Evolutionary conservation across 371 early-diverging fungal species (phyloP).

Genomic region (Mortierella sp.): DNA sequence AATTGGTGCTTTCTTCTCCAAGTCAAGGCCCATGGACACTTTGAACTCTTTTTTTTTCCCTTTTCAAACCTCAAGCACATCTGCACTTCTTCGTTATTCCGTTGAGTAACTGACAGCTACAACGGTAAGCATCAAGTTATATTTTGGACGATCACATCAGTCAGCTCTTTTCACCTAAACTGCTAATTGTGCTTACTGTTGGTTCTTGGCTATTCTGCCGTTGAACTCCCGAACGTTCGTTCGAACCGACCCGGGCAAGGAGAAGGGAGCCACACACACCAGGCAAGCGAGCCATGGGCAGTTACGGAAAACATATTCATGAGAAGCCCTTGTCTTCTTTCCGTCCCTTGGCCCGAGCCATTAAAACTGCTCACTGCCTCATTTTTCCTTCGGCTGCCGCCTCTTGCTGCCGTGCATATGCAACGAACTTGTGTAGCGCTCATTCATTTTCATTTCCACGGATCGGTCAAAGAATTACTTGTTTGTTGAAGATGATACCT

Average conservation of each 20-base stretch:
- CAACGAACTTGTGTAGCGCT: background rate
- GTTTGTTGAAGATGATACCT: background rate
- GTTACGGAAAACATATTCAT: background rate
- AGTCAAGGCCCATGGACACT: background rate
- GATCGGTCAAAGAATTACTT: background rate
- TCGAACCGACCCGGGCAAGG: constrained; percentile 5
- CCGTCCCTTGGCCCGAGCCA: background rate
- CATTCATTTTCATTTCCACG: background rate
- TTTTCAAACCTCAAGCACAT: background rate
- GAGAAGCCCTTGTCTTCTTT: background rate
- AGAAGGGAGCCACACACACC: background rate
- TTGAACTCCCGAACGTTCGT: background rate
- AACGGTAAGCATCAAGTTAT: background rate
- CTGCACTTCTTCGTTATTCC: background rate
- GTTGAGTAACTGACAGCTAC: background rate
- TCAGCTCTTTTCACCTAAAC: background rate
- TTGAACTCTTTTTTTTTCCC: background rate
- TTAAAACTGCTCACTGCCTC: background rate
- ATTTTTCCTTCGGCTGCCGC: background rate
- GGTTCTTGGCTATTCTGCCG: background rate
- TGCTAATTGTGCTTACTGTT: background rate
- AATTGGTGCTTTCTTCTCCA: background rate
- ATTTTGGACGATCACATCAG: background rate
- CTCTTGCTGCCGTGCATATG: background rate
- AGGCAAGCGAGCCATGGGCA: background rate